phyloP scores from a whole-genome alignment of 306 rosid genomes.

The Glycyrrhiza uralensis region DNA sequence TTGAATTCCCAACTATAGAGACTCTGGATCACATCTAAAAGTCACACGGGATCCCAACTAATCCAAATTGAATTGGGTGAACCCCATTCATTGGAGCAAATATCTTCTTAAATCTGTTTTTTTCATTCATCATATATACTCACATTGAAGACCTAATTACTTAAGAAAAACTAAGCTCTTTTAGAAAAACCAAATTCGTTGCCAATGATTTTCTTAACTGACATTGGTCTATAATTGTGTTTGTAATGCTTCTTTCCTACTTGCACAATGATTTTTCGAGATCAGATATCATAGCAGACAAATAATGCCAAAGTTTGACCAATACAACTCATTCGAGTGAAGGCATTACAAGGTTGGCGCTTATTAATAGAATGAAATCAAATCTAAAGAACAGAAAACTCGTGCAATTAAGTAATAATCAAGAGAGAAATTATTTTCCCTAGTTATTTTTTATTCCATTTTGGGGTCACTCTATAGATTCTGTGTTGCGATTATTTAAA shows the following conservation, averaged over 20 bases:
- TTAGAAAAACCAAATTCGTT: not conserved
- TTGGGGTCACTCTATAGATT: constrained; percentile 15
- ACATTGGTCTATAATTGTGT: not conserved
- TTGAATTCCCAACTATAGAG: no score
- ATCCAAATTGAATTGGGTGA: no score
- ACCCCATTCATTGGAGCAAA: no score
- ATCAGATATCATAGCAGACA: not conserved
- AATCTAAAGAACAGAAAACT: constrained; percentile 3
- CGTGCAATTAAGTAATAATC: not conserved
- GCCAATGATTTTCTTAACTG: no score
- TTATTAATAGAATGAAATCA: constrained; percentile 26
- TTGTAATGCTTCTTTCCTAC: not conserved
- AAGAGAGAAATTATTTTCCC: not conserved
- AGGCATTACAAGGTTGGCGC: not conserved
- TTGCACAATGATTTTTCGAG: not conserved
- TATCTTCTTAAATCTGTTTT: no score
- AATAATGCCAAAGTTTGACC: not conserved
- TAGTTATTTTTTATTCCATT: not conserved
- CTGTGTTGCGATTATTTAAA: constrained; percentile 25
- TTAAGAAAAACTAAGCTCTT: no score
- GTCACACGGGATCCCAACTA: no score
- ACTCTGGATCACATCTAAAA: no score
- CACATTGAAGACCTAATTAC: no score
- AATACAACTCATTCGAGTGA: not conserved
- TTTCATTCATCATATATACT: no score